Conservation (phyloP, 192 early-diverging fungal genomes). For the Diversispora eburnea region DNA sequence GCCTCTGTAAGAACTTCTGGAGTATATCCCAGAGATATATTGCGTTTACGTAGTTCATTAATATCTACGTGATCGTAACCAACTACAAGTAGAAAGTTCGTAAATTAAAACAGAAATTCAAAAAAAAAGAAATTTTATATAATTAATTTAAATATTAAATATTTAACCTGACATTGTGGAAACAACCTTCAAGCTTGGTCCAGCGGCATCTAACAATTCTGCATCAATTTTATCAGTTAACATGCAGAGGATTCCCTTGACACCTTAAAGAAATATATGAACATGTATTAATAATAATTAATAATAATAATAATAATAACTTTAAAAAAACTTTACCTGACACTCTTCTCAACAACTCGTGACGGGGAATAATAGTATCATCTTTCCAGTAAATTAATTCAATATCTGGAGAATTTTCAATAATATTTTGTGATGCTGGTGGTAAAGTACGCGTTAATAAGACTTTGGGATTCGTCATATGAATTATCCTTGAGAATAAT, state of each 20-base stretch:
- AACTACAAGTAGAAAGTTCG: slow-evolving; percentile 35
- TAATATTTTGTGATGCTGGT: slow-evolving; percentile 41
- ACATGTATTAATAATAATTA: background rate
- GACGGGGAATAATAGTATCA: slow-evolving; percentile 44
- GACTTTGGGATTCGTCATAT: slow-evolving; percentile 19
- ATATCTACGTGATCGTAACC: slow-evolving; percentile 82
- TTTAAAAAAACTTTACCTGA: slow-evolving; percentile 33
- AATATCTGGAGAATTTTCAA: slow-evolving; percentile 44
- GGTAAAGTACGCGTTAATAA: slow-evolving; percentile 54
- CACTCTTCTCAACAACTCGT: slow-evolving; percentile 44
- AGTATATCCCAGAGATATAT: slow-evolving; percentile 72
- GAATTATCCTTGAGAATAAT: too few species aligned
- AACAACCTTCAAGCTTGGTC: slow-evolving; percentile 60
- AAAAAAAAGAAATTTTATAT: background rate
- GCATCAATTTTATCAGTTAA: slow-evolving; percentile 72
- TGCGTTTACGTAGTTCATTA: slow-evolving; percentile 44
- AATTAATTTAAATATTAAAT: background rate
- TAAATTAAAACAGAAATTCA: background rate
- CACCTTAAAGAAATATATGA: slow-evolving; percentile 32
- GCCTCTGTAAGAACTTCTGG: slow-evolving; percentile 88
- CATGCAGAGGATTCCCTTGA: slow-evolving; percentile 61
- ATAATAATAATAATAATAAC: background rate
- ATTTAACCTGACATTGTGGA: slow-evolving; percentile 61
- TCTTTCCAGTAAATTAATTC: slow-evolving; percentile 58
- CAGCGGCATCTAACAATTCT: slow-evolving; percentile 65